These are phyloP conservation scores for Pleurotus cornucopiae DNA, from an alignment of 768 basidiomycete species.

Conservation along the genomic window DNA sequence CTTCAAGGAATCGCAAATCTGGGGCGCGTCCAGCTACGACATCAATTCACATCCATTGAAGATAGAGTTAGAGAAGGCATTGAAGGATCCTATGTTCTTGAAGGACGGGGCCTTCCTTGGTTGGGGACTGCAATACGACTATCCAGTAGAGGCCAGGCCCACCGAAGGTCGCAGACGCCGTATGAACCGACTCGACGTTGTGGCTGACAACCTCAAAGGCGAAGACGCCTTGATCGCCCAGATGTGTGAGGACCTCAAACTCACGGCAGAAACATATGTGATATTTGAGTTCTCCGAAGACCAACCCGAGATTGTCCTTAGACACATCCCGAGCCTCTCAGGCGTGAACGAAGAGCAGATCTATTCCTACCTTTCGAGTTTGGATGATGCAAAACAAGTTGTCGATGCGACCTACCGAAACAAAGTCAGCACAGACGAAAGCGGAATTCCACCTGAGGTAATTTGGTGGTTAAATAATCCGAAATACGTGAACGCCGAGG, in stretches of 20 bases:
- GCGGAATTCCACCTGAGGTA: no score
- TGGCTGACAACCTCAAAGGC: slow-evolving; percentile 5
- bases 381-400: no score
- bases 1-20: slow-evolving; percentile 26
- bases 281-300: neutral
- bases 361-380: no score
- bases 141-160: slow-evolving; percentile 18
- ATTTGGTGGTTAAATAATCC: neutral
- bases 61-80: slow-evolving; percentile 18
- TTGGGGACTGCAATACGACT: slow-evolving; percentile 29
- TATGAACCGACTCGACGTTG: neutral
- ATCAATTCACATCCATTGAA: slow-evolving; percentile 9
- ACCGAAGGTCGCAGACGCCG: no score
- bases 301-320: neutral
- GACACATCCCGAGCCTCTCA: neutral
- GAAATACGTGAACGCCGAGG: neutral
- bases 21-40: slow-evolving; percentile 38
- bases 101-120: slow-evolving; percentile 28
- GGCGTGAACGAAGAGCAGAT: no score
- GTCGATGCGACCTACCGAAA: no score
- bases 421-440: neutral
- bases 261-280: neutral
- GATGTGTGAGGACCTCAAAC: neutral
- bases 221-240: slow-evolving; percentile 1
- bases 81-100: slow-evolving; percentile 21